Evolutionary conservation across 371 early-diverging fungal genomes (phyloP), one percentile per base, ranked within the genome.

Genomic region (Lichtheimia corymbifera): DNA sequence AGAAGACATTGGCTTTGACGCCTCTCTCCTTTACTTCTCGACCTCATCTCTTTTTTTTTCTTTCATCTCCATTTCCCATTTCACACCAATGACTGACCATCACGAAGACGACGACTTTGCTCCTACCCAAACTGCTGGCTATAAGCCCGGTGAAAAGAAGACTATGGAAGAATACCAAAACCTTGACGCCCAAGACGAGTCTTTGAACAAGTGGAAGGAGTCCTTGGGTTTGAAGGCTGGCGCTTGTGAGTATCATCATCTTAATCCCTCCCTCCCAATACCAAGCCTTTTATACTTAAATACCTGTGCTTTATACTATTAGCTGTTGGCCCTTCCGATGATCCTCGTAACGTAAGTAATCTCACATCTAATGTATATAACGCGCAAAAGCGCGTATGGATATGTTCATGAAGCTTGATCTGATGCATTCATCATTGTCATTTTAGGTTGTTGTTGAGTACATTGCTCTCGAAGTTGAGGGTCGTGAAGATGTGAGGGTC

Each of bases 161-260:
- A 88, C 93, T 24, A 67, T 94, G 25, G 84, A 86, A 47, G 96
- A 98, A 76, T 88, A 92, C 66, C 79, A 91, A 62, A 73, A 83
- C 18, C 82, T 98, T 58, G 98, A 98, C 72, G 90, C 92, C 59
- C 77, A 87, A 63, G 98, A 98, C 81, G 96, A 95, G 77, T 94
- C 96, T 22, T 86, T 97, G 54, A 80, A 84, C 63, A 96, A 94
- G 77, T 97, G 98, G 98, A 97, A 97, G 83, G 90, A 88, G 63
- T 93, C 94, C 43, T 88, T 97, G 50, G 97, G 97, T 45, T 79
- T 97, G 55, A 70, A 66, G 58, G 77, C 73, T 50, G 66, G 75
- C 65, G 79, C 41, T 18, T 9, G 25, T 50, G 0, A 6, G 7
- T 18, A 4, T 43, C 3, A 22, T 18, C 18, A 18, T 5, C 5